phyloP scores from a whole-genome alignment of 2,329 filamentous ascomycete species.

The Phaeomoniella chlamydospora region DNA sequence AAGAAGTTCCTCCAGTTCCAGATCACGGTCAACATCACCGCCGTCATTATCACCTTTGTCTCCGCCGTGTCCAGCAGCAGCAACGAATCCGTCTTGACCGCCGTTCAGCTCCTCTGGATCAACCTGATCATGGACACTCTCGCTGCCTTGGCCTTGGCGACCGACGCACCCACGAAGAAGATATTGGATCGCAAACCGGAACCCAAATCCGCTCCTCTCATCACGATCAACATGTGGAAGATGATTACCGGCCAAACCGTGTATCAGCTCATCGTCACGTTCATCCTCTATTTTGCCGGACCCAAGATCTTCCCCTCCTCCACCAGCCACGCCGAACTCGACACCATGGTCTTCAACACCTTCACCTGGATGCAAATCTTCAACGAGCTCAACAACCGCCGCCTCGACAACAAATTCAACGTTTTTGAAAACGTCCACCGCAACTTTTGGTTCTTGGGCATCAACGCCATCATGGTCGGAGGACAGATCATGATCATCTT shows the following conservation, averaged over 20 bases:
- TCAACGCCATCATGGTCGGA: slow-evolving; percentile 75
- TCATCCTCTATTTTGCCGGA: slow-evolving; percentile 69
- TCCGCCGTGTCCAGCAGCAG: slow-evolving; percentile 59
- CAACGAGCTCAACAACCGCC: slow-evolving; percentile 94
- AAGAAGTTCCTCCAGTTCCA: slow-evolving; percentile 52
- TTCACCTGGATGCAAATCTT: slow-evolving; percentile 99
- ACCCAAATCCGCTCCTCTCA: slow-evolving; percentile 58
- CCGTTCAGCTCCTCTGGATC: slow-evolving; percentile 88
- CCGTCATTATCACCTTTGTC: slow-evolving; percentile 75
- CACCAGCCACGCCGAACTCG: slow-evolving; percentile 38
- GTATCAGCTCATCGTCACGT: slow-evolving; percentile 68
- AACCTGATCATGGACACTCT: slow-evolving; percentile 97
- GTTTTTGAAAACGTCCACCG: slow-evolving; percentile 76
- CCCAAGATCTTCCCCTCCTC: slow-evolving; percentile 39
- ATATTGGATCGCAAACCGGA: slow-evolving; percentile 70
- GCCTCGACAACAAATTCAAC: slow-evolving; percentile 88
- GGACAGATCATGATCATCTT: slow-evolving; percentile 84
- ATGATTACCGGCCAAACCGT: slow-evolving; percentile 92
- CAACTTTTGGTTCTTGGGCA: slow-evolving; percentile 81
- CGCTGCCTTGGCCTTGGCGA: slow-evolving; percentile 74
- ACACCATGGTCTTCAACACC: slow-evolving; percentile 87
- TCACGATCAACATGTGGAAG: slow-evolving; percentile 95
- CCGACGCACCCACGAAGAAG: slow-evolving; percentile 72
- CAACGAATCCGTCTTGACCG: slow-evolving; percentile 65
- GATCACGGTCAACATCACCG: slow-evolving; percentile 79